Base-by-base conservation (phyloP, 768 basidiomycete species). In the Clavaria fumosa region DNA sequence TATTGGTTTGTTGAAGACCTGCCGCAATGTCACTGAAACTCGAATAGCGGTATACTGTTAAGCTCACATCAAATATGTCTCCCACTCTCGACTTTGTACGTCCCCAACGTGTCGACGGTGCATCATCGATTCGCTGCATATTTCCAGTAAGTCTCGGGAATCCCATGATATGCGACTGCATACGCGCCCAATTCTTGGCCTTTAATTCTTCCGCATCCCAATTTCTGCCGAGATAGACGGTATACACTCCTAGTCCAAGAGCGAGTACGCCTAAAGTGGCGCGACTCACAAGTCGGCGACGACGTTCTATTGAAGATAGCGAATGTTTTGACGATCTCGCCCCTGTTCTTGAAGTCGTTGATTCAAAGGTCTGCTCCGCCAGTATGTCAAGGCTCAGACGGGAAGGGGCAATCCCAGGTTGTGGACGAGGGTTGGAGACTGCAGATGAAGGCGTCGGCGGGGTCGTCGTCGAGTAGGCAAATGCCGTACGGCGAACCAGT, bases 1-100 rank as follows among this genome's bases (percentile, higher is more conserved):
- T 32, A 78, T 73, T 2, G 95, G 95, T 62, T 97, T 83, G 52
- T 78, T 86, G 59, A 97, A 90, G 54, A 76, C 78, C 86, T 95
- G 47, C 7, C 5, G 37, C 33, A 22, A 17, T 42, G 17, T n/a
- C 6, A 19, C 31, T 34, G 32, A 26, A 17, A 7, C 24, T 22
- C 17, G 18, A 10, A 21, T 32, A 11, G 4, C 21, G 7, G n/a
- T 5, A 37, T 14, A 11, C 30, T 20, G 15, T 7, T 2, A 5
- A 19, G 59, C 77, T 33, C 52, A 84, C 83, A 47, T 76, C 78
- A 40, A 83, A 81, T 49, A 80, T 50, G 27, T 76, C 71, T 22
- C 54, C 58, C 50, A 77, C 72, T 30, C 83, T 70, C 32, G 66
- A 57, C 41, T 61, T 69, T 22, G 73, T 80, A 37, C 82, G 64